These are phyloP conservation scores for Flaveria bidentis DNA, from an alignment of 129 eudicot species.

Conservation along the genomic window DNA sequence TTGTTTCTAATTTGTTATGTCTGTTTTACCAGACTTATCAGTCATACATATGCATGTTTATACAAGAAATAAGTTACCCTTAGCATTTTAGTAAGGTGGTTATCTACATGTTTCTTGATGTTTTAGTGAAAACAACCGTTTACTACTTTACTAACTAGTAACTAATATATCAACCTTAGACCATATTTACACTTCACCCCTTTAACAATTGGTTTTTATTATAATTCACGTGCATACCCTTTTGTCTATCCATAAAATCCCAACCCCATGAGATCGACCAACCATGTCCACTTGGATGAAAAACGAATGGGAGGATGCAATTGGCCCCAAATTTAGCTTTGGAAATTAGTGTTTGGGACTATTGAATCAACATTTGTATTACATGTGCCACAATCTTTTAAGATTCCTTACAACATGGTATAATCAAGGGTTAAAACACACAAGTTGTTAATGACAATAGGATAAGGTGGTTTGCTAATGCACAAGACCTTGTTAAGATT, in stretches of 20 bases:
- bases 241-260: slow-evolving; percentile 12
- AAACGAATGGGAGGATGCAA: not conserved
- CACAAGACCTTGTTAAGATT: not conserved
- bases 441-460: not conserved
- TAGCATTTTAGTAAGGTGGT: not conserved
- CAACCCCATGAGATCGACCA: slow-evolving; percentile 14
- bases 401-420: not conserved
- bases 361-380: slow-evolving; percentile 20
- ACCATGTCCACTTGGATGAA: slow-evolving; percentile 16
- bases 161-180: too few relatives aligned
- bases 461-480: not conserved
- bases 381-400: slow-evolving; percentile 13
- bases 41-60: not conserved
- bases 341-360: slow-evolving; percentile 25
- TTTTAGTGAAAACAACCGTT: not conserved
- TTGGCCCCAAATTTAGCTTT: slow-evolving; percentile 22
- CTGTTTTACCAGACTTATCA: not conserved
- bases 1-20: too few relatives aligned
- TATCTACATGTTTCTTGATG: not conserved
- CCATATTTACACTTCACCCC: not conserved
- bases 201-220: not conserved
- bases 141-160: too few relatives aligned
- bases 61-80: not conserved
- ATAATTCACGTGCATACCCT: not conserved
- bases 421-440: not conserved